Conservation (phyloP, 176 grass and related monocot species). For the Oryza meridionalis region DNA sequence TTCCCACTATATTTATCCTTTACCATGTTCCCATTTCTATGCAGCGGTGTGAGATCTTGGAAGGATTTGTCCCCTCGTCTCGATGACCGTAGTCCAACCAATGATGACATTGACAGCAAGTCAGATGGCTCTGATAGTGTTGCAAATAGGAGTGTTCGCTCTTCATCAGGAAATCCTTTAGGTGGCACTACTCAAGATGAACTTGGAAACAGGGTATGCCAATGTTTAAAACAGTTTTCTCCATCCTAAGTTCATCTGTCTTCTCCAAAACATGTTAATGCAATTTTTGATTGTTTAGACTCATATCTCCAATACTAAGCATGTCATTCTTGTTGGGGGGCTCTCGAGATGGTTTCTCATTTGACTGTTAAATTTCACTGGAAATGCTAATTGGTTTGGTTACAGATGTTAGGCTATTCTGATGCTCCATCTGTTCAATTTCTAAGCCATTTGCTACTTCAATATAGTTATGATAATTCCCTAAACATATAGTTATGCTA, state of each 20-base stretch:
- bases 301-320: neutral
- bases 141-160: constrained; percentile 51
- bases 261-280: neutral
- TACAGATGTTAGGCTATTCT: constrained; percentile 1
- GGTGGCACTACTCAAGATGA: constrained; percentile 62
- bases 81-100: constrained; percentile 55
- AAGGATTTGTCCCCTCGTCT: constrained; percentile 62
- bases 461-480: neutral
- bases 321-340: neutral
- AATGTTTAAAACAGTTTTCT: constrained; percentile 18
- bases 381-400: constrained; percentile 17
- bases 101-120: constrained; percentile 67
- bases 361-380: neutral
- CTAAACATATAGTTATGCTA: neutral
- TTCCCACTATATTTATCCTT: neutral
- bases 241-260: constrained; percentile 5
- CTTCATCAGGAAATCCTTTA: constrained; percentile 58
- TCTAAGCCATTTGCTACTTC: constrained; percentile 7
- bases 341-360: neutral
- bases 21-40: constrained; percentile 33
- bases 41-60: constrained; percentile 65
- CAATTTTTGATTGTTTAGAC: neutral
- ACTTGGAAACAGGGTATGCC: constrained; percentile 69
- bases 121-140: constrained; percentile 79
- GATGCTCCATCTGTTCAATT: neutral